Conservation (phyloP, 2,329 filamentous ascomycete genomes). For the Karstenula rhodostoma region DNA sequence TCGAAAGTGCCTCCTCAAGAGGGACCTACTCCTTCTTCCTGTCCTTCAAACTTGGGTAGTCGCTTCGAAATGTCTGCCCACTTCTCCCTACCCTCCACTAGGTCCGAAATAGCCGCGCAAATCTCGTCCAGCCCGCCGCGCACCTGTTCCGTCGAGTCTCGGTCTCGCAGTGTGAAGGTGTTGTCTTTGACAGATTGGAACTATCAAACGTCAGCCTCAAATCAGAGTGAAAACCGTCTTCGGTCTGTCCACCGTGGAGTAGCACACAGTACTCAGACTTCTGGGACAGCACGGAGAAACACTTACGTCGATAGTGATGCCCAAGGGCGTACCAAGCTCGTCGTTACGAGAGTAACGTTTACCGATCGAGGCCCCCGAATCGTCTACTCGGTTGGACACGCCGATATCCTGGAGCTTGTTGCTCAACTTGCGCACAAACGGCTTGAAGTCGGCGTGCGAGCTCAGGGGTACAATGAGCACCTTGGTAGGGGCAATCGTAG, state of each 20-base stretch:
- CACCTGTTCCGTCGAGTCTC: conserved; percentile 87
- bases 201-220: conserved; percentile 23
- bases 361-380: conserved; percentile 89
- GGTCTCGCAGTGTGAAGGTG: conserved; percentile 86
- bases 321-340: conserved; percentile 92
- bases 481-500: conserved; percentile 88
- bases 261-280: not conserved
- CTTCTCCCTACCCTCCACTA: conserved; percentile 69
- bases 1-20: not conserved
- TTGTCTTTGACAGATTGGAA: conserved; percentile 93
- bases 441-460: conserved; percentile 79
- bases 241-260: not conserved
- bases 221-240: not conserved
- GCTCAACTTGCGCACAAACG: conserved; percentile 76
- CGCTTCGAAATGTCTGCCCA: conserved; percentile 78
- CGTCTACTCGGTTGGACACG: conserved; percentile 86
- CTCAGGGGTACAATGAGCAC: conserved; percentile 92
- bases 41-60: conserved; percentile 79
- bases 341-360: conserved; percentile 91
- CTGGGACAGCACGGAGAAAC: not conserved
- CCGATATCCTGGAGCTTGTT: conserved; percentile 77
- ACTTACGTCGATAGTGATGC: conserved; percentile 79
- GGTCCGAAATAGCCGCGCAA: conserved; percentile 72
- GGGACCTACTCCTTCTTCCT: conserved; percentile 41
- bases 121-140: conserved; percentile 84